Evolutionary conservation across 345 rosid species (phyloP), one percentile per base, ranked within the genome.

Genomic region (Bruguiera gymnorhiza): DNA sequence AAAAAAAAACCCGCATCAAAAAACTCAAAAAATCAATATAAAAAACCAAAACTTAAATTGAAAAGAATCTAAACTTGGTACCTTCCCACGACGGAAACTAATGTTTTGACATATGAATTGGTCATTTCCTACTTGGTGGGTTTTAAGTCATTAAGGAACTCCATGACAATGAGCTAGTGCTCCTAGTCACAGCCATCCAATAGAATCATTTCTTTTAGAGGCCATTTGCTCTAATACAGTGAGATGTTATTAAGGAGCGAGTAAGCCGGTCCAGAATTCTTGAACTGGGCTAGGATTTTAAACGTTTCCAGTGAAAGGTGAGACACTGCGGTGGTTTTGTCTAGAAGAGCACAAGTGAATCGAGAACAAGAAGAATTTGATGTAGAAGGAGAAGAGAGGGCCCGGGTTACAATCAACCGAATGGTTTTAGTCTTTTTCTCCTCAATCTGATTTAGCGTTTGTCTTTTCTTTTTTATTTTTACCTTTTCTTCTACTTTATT

Each of bases 161-260:
- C 99, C 98, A 95, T 79, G 63, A 92, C 94, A 27, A 92, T 86
- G 65, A 95, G 93, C 97, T 97, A 95, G 65, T 92, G 99, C 79
- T 88, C 93, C 69, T 86, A 92, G 70, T 95, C 99, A 63, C 99
- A 95, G 29, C 96, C 97, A 61, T 92, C 99, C 1, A 95, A 90
- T 57, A 92, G 83, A 64, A 92, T 89, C 29, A 97, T 87, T 80
- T 95, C 97, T 62, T 92, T 92, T 0, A 97, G 96, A 0, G 97
- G 93, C 16, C 97, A 96, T 74, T 87, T 89, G 87, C 89, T 88
- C 92, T 92, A 95, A 76, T 89, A 89, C 0, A 96, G 97, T 30
- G 99, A 88, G 8, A 95, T 88, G 64, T 94, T 93, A 67, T 91
- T 91, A 66, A 94, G 81, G 18, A 96, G 98, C 6, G 96, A 87